Evolutionary conservation across 2,329 filamentous ascomycete genomes (phyloP).

Genomic region (Colletotrichum graminicola): DNA sequence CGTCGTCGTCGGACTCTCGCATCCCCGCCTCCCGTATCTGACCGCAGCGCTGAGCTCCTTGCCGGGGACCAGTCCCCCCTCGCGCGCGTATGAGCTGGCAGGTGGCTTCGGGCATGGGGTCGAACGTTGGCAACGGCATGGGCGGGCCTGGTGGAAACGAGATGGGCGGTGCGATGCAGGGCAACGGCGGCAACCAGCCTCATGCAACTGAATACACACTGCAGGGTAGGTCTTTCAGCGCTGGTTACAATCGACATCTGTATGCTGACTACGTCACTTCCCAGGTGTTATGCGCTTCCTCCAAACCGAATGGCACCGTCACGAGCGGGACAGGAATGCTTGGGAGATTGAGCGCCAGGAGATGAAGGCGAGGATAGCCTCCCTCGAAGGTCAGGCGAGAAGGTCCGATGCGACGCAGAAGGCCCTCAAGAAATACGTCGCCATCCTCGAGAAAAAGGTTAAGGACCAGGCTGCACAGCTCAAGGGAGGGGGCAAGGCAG

Average conservation of each 20-base stretch:
- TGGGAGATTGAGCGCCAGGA: slow-evolving; percentile 99
- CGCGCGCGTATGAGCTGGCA: slow-evolving; percentile 52
- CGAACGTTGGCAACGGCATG: slow-evolving; percentile 55
- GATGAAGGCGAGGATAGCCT: slow-evolving; percentile 97
- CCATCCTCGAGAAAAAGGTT: slow-evolving; percentile 88
- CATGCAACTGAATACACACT: slow-evolving; percentile 73
- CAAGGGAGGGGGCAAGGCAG: slow-evolving; percentile 64
- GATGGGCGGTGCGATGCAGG: slow-evolving; percentile 60
- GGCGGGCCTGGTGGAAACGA: slow-evolving; percentile 56
- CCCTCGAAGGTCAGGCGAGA: slow-evolving; percentile 88
- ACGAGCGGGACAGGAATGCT: slow-evolving; percentile 96
- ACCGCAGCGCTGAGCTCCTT: slow-evolving; percentile 25
- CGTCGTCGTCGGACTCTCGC: background rate
- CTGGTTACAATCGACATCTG: background rate
- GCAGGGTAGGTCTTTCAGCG: slow-evolving; percentile 57
- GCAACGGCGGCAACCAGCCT: slow-evolving; percentile 63
- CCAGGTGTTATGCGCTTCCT: slow-evolving; percentile 98
- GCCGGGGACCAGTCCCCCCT: slow-evolving; percentile 37
- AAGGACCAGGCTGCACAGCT: slow-evolving; percentile 83
- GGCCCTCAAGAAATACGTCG: slow-evolving; percentile 89
- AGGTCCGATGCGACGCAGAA: slow-evolving; percentile 91
- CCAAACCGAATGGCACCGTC: slow-evolving; percentile 98
- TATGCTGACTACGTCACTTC: slow-evolving; percentile 12
- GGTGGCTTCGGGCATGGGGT: slow-evolving; percentile 55
- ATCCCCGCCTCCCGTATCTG: slow-evolving; percentile 1